These are phyloP conservation scores for Plasmodium relictum DNA, from an alignment of 169 alveolate genomes.

Conservation along the genomic window DNA sequence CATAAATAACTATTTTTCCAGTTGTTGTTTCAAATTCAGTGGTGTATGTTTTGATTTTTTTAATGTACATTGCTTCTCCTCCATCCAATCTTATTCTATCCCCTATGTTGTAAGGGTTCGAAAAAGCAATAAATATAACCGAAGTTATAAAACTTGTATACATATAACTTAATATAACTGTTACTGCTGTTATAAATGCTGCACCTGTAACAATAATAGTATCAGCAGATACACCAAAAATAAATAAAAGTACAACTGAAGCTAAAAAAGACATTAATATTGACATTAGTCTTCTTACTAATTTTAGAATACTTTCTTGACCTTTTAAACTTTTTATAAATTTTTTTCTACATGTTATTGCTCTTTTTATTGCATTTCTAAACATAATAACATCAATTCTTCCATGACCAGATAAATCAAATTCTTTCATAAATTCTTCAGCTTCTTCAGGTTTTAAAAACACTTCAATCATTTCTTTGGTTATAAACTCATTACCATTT, in stretches of 20 bases:
- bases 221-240: slow-evolving; percentile 89
- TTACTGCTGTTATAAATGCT: slow-evolving; percentile 89
- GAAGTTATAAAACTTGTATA: slow-evolving; percentile 91
- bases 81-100: slow-evolving; percentile 89
- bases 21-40: slow-evolving; percentile 89
- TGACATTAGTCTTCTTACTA: slow-evolving; percentile 87
- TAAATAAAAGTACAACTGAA: slow-evolving; percentile 83
- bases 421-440: slow-evolving; percentile 83
- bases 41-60: slow-evolving; percentile 88
- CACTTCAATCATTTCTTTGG: slow-evolving; percentile 76
- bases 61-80: slow-evolving; percentile 88
- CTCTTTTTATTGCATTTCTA: slow-evolving; percentile 81
- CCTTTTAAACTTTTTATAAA: slow-evolving; percentile 85
- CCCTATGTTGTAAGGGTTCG: slow-evolving; percentile 91
- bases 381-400: slow-evolving; percentile 83
- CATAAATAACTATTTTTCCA: slow-evolving; percentile 88
- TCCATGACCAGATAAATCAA: slow-evolving; percentile 88
- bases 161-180: slow-evolving; percentile 89
- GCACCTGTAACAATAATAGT: slow-evolving; percentile 92
- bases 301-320: slow-evolving; percentile 89
- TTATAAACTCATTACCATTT: slow-evolving; percentile 61
- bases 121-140: slow-evolving; percentile 90
- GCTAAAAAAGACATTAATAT: slow-evolving; percentile 85
- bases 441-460: slow-evolving; percentile 84
- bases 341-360: slow-evolving; percentile 82